Evolutionary conservation across 768 basidiomycete genomes (phyloP), one percentile per base, ranked within the genome.

Genomic region (Naganishia vaughanmartiniae): DNA sequence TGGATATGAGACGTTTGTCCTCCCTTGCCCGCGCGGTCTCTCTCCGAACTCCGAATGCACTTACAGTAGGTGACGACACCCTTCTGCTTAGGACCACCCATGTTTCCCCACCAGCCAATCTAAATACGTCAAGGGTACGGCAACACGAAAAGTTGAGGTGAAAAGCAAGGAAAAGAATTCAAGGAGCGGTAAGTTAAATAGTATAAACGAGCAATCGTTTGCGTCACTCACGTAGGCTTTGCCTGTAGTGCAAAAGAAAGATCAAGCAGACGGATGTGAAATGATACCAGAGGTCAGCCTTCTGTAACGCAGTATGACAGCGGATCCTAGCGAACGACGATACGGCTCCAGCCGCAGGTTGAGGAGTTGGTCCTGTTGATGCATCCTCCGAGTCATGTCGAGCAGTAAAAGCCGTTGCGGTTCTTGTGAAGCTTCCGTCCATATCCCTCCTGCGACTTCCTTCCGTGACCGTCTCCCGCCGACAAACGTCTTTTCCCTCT

Each of bases 41-140:
- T n/a, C n/a, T n/a, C n/a, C n/a, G n/a, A n/a, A n/a, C n/a, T n/a
- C n/a, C n/a, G n/a, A 24, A 42, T 63, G 39, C 6, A 87, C 91
- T 83, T 77, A 95, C 93, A 85, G 85, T 95, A 96, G 77, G 85
- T 83, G 63, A 86, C 83, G 70, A 94, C 85, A 65, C 93, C 92
- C 83, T 86, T 91, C 77, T 89, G 88, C 79, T 87, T 88, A 75
- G 84, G 84, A 54, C 85, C 83, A 71, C 86, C 86, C 74, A 85
- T 84, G 82, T 90, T 88, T 83, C 92, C 93, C 92, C 93, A 96
- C 93, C 93, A 96, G 65, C 88, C 84, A 82, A 85, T 89, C 91
- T 94, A 79, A 21, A 36, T 33, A 24, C 30, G 30, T 9, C 4
- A 21, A 58, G 34, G 17, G 34, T 39, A 7, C 2, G 24, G 21